Evolutionary conservation across 78 protist species (phyloP).

Genomic region (Trichosphaerium sp.): DNA sequence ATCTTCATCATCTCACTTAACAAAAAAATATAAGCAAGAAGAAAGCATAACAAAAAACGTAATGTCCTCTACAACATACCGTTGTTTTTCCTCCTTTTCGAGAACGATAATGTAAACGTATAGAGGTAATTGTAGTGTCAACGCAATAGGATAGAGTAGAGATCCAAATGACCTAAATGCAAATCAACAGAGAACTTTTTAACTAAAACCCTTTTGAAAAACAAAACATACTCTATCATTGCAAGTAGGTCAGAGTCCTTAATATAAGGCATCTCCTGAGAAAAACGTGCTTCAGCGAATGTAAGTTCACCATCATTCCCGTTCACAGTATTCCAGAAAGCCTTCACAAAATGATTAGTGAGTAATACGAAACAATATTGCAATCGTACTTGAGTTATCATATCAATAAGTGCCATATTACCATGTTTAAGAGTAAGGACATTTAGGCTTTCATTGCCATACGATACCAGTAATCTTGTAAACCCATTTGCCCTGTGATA

Average conservation of each 20-base stretch:
- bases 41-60: background rate
- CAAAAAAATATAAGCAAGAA: background rate
- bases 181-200: too few relatives aligned
- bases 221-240: background rate
- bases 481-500: constrained; percentile 2
- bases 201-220: too few relatives aligned
- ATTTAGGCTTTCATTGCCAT: too few relatives aligned
- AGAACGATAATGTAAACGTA: background rate
- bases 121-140: constrained; percentile 1
- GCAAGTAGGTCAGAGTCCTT: background rate
- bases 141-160: background rate
- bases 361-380: too few relatives aligned
- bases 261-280: background rate
- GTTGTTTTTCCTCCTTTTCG: background rate
- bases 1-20: background rate
- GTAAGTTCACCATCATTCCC: too few relatives aligned
- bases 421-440: too few relatives aligned
- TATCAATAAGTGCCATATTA: background rate
- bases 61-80: background rate
- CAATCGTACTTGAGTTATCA: too few relatives aligned
- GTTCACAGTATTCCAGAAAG: too few relatives aligned
- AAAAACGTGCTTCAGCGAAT: too few relatives aligned
- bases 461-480: too few relatives aligned
- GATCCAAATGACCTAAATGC: background rate
- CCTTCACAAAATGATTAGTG: too few relatives aligned